phyloP scores from a whole-genome alignment of 441 rosid species.

The Populus hybrid region DNA sequence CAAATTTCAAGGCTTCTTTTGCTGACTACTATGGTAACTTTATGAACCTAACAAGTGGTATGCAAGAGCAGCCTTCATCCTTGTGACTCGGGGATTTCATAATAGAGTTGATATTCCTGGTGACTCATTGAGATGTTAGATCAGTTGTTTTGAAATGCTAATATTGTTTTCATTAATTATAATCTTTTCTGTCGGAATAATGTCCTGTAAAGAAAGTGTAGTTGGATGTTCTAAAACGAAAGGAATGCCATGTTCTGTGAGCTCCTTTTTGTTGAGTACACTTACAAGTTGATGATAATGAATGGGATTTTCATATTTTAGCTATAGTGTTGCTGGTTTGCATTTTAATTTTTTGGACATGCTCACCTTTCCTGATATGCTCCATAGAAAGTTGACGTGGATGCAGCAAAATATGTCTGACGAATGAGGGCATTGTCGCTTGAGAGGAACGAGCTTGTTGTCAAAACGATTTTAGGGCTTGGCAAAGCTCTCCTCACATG shows the following conservation, averaged over 20 bases:
- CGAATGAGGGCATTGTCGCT: background rate
- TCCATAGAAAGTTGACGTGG: background rate
- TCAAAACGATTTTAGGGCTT: background rate
- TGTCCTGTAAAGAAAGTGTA: constrained; percentile 24
- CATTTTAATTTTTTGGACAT: background rate
- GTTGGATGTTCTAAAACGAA: constrained; percentile 15
- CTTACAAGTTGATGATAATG: constrained; percentile 15
- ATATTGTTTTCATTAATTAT: constrained; percentile 29
- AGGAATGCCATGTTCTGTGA: constrained; percentile 29
- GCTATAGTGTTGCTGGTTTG: background rate
- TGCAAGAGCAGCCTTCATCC: constrained; percentile 21
- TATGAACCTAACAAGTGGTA: constrained; percentile 19
- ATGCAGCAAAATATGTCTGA: background rate
- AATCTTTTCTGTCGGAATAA: constrained; percentile 30
- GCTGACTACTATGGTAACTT: constrained; percentile 33
- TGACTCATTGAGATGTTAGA: constrained; percentile 21
- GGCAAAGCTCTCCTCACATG: background rate
- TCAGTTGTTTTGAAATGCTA: constrained; percentile 34
- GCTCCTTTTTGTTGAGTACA: constrained; percentile 10
- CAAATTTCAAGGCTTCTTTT: constrained; percentile 23
- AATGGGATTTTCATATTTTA: constrained; percentile 12
- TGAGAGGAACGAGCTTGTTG: background rate
- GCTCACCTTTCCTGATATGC: background rate
- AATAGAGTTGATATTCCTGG: constrained; percentile 22
- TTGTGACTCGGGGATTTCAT: constrained; percentile 29